These are phyloP conservation scores for Apiospora marii DNA, from an alignment of 2,329 filamentous ascomycete genomes.

Conservation along the genomic window DNA sequence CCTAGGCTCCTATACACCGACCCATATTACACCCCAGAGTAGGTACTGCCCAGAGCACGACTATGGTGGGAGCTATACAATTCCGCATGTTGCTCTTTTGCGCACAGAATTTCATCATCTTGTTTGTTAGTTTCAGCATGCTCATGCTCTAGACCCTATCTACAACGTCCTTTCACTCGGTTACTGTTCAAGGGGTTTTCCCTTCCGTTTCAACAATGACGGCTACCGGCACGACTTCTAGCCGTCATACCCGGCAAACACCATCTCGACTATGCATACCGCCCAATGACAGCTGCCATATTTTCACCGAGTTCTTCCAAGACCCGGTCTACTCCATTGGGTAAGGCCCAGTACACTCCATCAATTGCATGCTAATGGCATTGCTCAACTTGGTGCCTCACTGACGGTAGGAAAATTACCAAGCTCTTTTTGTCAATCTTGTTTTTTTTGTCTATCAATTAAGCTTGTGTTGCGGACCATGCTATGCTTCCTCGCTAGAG, in stretches of 20 bases:
- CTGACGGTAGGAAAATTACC: background rate
- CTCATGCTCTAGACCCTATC: background rate
- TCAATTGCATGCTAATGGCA: background rate
- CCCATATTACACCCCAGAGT: background rate
- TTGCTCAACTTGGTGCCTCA: background rate
- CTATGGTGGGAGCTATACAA: background rate
- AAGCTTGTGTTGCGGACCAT: slow-evolving; percentile 1
- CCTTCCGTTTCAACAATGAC: background rate
- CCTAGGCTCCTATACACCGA: background rate
- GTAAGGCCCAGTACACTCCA: background rate
- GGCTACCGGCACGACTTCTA: slow-evolving; percentile 16
- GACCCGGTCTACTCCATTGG: slow-evolving; percentile 7
- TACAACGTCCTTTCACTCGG: background rate
- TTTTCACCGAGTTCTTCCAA: background rate
- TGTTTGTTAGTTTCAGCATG: background rate
- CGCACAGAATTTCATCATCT: background rate
- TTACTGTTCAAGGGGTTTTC: background rate
- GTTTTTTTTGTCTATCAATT: slow-evolving; percentile 19
- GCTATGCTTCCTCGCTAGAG: slow-evolving; percentile 11
- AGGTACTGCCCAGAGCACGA: background rate
- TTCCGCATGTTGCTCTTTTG: background rate
- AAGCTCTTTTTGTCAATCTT: background rate
- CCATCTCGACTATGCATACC: background rate
- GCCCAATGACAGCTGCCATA: slow-evolving; percentile 5
- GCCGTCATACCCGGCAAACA: slow-evolving; percentile 19